Evolutionary conservation across 176 grass and related monocot species (phyloP).

Genomic region (Oryza meyeriana): DNA sequence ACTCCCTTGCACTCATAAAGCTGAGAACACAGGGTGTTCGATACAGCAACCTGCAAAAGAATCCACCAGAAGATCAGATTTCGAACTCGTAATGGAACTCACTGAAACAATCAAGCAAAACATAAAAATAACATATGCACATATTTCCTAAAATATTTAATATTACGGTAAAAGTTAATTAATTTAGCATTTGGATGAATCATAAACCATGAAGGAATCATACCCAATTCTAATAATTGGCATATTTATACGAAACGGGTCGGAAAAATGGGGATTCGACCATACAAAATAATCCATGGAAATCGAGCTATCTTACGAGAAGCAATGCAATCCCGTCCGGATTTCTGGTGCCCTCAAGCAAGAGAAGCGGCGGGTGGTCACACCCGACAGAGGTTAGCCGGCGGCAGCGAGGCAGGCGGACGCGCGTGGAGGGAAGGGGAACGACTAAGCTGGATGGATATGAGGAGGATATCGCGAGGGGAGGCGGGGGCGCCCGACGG

Average conservation of each 20-base stretch:
- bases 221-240: not conserved
- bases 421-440: not conserved
- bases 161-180: not conserved
- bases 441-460: no score
- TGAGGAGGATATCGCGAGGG: not conserved
- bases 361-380: not conserved
- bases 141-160: not conserved
- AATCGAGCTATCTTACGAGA: not conserved
- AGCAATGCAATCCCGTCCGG: not conserved
- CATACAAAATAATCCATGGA: not conserved
- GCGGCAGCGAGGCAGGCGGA: not conserved
- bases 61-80: slow-evolving; percentile 28
- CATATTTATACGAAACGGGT: not conserved
- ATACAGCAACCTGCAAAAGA: slow-evolving; percentile 9
- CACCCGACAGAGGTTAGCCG: not conserved
- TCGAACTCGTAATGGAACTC: not conserved
- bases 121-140: no score
- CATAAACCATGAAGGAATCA: not conserved
- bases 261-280: not conserved
- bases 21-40: slow-evolving; percentile 30
- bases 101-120: not conserved
- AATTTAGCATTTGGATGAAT: not conserved
- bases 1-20: slow-evolving; percentile 26
- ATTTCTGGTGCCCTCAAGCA: not conserved
- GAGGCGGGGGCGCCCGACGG: no score